Evolutionary conservation across 2,329 filamentous ascomycete genomes (phyloP).

Genomic region (Curvularia hawaiiensis): DNA sequence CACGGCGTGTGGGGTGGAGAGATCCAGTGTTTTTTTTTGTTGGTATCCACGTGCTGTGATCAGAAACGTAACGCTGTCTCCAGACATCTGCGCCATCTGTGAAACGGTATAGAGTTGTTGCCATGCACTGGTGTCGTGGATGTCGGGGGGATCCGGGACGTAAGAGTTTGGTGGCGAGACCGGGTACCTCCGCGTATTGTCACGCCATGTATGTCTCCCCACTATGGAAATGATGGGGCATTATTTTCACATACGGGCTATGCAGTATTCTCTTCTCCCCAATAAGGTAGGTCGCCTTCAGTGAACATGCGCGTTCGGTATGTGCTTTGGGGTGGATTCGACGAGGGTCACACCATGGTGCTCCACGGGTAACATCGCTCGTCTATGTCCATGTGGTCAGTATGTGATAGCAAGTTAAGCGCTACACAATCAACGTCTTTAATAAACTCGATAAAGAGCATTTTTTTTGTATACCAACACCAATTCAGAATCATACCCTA

Average conservation of each 20-base stretch:
- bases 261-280: neutral
- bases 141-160: neutral
- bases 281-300: neutral
- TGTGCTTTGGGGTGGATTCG: neutral
- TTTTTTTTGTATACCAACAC: neutral
- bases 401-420: neutral
- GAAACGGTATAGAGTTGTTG: neutral
- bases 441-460: neutral
- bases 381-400: neutral
- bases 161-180: slow-evolving; percentile 2
- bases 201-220: slow-evolving; percentile 17
- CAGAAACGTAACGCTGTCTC: neutral
- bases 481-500: neutral
- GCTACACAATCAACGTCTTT: neutral
- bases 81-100: neutral
- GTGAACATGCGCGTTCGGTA: neutral
- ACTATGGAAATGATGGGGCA: neutral
- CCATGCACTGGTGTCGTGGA: neutral
- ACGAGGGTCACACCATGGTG: slow-evolving; percentile 3
- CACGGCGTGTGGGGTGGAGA: neutral
- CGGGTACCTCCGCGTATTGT: slow-evolving; percentile 8
- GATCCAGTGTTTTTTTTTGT: neutral
- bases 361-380: neutral
- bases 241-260: neutral
- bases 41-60: neutral